Base-by-base conservation (phyloP, 2,329 filamentous ascomycete species). In the Dothideomycetes sp. region DNA sequence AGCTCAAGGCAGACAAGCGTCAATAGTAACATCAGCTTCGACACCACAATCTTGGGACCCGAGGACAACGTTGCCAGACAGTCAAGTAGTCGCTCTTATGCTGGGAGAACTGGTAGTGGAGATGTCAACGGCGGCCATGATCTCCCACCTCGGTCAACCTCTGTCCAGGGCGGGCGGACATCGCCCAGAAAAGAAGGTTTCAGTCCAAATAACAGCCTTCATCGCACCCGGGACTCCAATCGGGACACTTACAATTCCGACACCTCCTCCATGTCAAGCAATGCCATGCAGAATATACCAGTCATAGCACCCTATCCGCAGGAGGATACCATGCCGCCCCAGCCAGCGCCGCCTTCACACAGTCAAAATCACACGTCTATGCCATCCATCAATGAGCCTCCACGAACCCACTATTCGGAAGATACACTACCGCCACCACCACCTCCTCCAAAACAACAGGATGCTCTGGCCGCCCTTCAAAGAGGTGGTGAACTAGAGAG, bases 401-500 rank as follows among this genome's bases (percentile, higher is more conserved):
- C 39, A 12, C 29, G 19, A 15, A 47, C 32, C 42, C 49, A 39
- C 43, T 42, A 32, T 27, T 40, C 65, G 1, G 60, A 59, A 1
- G 61, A 66, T 15, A 61, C 65, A 4, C 50, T 72, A 69, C 47
- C 65, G 80, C 84, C 83, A 44, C 81, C 81, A 3, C 50, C 72
- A 70, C 83, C 83, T 2, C 84, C 85, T 3, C 82, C 83, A 4
- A 81, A 81, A n/a, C 83, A 85, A 51, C 84, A 91, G 52, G 93
- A 94, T 65, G 91, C 91, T 4, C 68, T 98, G 38, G 86, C 86
- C 36, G 87, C 88, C 37, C 63, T 98, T 48, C 91, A 96, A 61
- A 78, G 87, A 60, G 88, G 88, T 24, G 89, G 89, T 15, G 88
- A 95, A 49, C 66, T 98, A 36, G 91, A 98, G 62, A 77, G 91